Evolutionary conservation across 2,329 filamentous ascomycete genomes (phyloP), one percentile per base, ranked within the genome.

Genomic region (Uncinocarpus reesii): DNA sequence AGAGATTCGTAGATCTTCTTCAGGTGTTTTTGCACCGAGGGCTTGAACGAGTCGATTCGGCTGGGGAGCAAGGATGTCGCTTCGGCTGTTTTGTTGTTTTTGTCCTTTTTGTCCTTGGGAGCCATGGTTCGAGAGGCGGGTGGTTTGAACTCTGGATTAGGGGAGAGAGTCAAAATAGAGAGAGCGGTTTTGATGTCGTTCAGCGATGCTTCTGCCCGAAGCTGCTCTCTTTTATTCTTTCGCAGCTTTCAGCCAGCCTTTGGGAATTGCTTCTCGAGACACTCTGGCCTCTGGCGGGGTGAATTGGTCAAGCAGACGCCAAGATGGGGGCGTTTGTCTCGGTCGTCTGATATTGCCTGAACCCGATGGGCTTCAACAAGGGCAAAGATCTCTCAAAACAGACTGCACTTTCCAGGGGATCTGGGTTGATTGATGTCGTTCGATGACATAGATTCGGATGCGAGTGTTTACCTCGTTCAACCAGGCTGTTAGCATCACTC

Each of bases 1-100:
- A 66, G 42, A 13, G 57, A 56, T n/a, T 60, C 56, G 53, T 66
- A 65, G 49, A 68, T 63, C 23, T 55, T 52, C 29, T 65, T 54
- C 13, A 71, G 52, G 45, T 68, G 60, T 7, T 54, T 43, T 7
- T 64, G 53, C 13, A 70, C 54, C 2, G 58, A 42, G 4, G 62
- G 55, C 8, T 65, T 60, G 50, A 68, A 66, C n/a, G 43, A 29
- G 24, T 42, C 24, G 41, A 53, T 42, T 48, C 46, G 44, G 40
- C 44, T 41, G 10, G 47, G 42, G n/a, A 43, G 47, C 4, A 20
- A 8, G 41, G 10, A 16, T 29, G 21, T 40, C 15, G 28, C 11
- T 23, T 42, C n/a, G 13, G 40, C 4, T 8, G 23, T 10, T 11
- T 29, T 42, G 13, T 18, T 29, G 24, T 7, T 29, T 4, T 18